phyloP scores from a whole-genome alignment of 371 early-diverging fungal species.

The Phascolomyces articulosus region DNA sequence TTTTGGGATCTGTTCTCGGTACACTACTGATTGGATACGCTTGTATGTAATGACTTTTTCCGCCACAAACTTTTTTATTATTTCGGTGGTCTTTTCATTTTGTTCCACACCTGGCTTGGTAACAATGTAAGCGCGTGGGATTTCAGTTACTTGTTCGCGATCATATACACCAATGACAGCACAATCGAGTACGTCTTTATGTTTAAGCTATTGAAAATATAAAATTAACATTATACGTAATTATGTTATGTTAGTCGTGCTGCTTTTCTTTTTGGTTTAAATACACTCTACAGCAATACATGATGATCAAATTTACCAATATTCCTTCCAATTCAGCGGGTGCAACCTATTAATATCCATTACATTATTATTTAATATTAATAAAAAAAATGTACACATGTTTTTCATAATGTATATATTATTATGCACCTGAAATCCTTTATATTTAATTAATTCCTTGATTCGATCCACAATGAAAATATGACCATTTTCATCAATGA shows the following conservation, averaged over 20 bases:
- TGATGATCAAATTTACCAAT: constrained; percentile 36
- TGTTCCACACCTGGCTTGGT: constrained; percentile 33
- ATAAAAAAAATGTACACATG: too few relatives aligned
- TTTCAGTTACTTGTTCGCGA: constrained; percentile 59
- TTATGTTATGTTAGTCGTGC: too few relatives aligned
- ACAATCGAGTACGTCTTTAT: constrained; percentile 68
- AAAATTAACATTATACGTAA: too few relatives aligned
- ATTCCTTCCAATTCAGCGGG: constrained; percentile 31
- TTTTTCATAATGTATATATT: too few relatives aligned
- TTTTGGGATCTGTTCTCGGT: constrained; percentile 72
- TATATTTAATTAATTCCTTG: constrained; percentile 81
- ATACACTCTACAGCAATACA: too few relatives aligned
- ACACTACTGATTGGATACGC: constrained; percentile 69
- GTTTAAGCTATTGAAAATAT: constrained; percentile 60
- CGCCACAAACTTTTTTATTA: constrained; percentile 62
- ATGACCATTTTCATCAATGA: constrained; percentile 57
- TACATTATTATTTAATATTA: too few relatives aligned
- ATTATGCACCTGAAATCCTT: constrained; percentile 63
- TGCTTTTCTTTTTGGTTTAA: too few relatives aligned
- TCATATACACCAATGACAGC: constrained; percentile 70
- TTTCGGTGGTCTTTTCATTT: constrained; percentile 31
- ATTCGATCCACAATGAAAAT: constrained; percentile 72
- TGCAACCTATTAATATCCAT: not conserved
- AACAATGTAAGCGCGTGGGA: constrained; percentile 75
- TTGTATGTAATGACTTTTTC: constrained; percentile 71